Evolutionary conservation across 2,329 filamentous ascomycete genomes (phyloP), one percentile per base, ranked within the genome.

Genomic region (Fusarium sororula): DNA sequence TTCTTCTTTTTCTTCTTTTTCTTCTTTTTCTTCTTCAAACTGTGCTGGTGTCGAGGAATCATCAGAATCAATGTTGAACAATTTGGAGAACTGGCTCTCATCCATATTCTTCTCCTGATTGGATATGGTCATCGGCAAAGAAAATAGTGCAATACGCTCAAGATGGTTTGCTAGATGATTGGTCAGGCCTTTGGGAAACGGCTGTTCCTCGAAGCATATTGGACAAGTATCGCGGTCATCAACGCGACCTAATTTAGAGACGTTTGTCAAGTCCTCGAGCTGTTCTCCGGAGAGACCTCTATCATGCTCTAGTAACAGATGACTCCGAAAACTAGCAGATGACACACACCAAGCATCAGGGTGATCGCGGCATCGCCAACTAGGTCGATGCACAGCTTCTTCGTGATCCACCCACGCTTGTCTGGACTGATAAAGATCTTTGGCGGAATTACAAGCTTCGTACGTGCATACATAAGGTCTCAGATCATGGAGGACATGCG

Each of bases 51-150:
- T 28, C 2, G 24, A 47, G 1, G 24, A 14, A 20, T 15, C 18
- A 0, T 47, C 44, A 20, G 44, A 10, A 1, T 10, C 18, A 28
- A 28, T 47, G 2, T 28, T 47, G 18, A 47, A 47, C 0, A 47
- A 22, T 0, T 28, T 22, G 24, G 44, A 28, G 2, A 47, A 11
- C 0, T 47, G 24, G 0, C 24, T 28, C 0, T 14, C 18, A 14
- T 28, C 44, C 44, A 0, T 0, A 24, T 28, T 47, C 0, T 47
- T 47, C 0, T 28, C 44, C 0, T 47, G 7, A 7, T 0, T 1
- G 8, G 24, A 20, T 20, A 22, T 47, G 0, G 8, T 7, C 4
- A 6, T 47, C 0, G 44, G 44, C 0, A 28, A 13, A 22, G 44
- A 0, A 5, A 47, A 47, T 1, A 47, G 4, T 20, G 44, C 24